Evolutionary conservation across 2,329 filamentous ascomycete species (phyloP).

Genomic region (Penicillium sp.): DNA sequence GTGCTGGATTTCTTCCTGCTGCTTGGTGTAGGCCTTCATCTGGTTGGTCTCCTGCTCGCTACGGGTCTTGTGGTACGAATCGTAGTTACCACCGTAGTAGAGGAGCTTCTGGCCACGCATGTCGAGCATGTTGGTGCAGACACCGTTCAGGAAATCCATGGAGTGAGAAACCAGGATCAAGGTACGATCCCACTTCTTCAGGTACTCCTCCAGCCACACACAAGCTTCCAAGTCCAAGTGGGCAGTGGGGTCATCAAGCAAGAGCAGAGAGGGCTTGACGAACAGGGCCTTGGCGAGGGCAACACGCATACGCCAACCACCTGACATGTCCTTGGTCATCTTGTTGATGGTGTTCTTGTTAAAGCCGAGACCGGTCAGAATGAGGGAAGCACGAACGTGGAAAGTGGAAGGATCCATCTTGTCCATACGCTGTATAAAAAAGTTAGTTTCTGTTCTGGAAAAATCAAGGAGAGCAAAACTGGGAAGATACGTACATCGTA

Average conservation of each 20-base stretch:
- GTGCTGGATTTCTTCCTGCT: slow-evolving; percentile 97
- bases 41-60: slow-evolving; percentile 93
- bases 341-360: slow-evolving; percentile 97
- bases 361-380: slow-evolving; percentile 96
- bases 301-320: slow-evolving; percentile 99
- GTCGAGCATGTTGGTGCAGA: slow-evolving; percentile 96
- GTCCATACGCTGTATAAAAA: slow-evolving; percentile 69
- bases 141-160: slow-evolving; percentile 98
- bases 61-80: slow-evolving; percentile 91
- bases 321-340: slow-evolving; percentile 99
- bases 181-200: slow-evolving; percentile 99
- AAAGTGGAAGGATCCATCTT: slow-evolving; percentile 98
- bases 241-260: slow-evolving; percentile 95
- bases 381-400: slow-evolving; percentile 86
- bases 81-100: slow-evolving; percentile 99
- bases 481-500: slow-evolving; percentile 65
- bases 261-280: slow-evolving; percentile 88
- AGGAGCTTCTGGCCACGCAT: slow-evolving; percentile 82
- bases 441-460: slow-evolving; percentile 17
- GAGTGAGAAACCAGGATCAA: slow-evolving; percentile 94
- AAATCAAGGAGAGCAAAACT: neutral
- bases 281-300: slow-evolving; percentile 95
- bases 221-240: slow-evolving; percentile 99
- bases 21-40: slow-evolving; percentile 97
- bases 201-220: slow-evolving; percentile 98